These are phyloP conservation scores for Centella asiatica DNA, from an alignment of 129 eudicot species.

Conservation along the genomic window DNA sequence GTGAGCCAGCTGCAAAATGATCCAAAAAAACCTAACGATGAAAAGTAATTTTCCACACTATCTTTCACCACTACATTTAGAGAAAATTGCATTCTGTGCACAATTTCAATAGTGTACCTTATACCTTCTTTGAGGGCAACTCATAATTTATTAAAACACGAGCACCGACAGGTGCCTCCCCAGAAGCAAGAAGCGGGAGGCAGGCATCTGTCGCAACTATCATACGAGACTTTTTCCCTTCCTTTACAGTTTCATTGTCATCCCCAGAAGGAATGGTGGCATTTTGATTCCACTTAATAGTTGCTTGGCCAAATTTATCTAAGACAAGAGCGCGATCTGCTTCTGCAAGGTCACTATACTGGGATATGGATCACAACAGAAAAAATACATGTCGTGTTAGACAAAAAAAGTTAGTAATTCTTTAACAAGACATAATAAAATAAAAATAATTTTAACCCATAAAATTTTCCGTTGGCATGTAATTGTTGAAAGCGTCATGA, in stretches of 20 bases:
- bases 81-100: no score
- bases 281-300: slow-evolving; percentile 58
- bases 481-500: not conserved
- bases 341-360: slow-evolving; percentile 90
- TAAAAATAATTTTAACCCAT: not conserved
- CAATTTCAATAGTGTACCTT: no score
- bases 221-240: slow-evolving; percentile 60
- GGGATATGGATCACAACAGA: slow-evolving; percentile 18
- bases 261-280: slow-evolving; percentile 28
- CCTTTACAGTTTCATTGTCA: slow-evolving; percentile 25
- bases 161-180: slow-evolving; percentile 67
- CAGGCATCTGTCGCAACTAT: slow-evolving; percentile 84
- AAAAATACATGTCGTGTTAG: not conserved
- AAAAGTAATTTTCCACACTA: no score
- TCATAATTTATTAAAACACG: slow-evolving; percentile 77
- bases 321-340: slow-evolving; percentile 50
- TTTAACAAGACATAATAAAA: no score
- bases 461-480: not conserved
- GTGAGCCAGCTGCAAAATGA: no score
- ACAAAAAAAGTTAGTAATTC: not conserved
- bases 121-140: slow-evolving; percentile 82
- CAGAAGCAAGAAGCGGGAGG: slow-evolving; percentile 72
- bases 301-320: slow-evolving; percentile 56
- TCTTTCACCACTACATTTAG: no score
- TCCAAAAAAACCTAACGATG: no score